Base-by-base conservation (phyloP, 139 green algal genomes). In the Coelastrella sp. region DNA sequence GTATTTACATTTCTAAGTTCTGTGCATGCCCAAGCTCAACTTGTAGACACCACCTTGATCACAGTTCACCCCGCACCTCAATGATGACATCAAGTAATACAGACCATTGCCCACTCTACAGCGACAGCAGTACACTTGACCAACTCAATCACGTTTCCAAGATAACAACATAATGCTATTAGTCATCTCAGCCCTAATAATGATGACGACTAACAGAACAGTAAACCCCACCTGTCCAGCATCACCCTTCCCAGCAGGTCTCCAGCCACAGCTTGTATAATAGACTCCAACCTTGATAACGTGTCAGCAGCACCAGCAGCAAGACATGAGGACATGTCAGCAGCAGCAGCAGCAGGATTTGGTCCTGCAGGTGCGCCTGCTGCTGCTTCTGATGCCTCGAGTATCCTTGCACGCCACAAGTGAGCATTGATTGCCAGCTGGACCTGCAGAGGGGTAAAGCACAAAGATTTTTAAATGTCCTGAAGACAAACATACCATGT, bases 181-280 rank as follows among this genome's bases (percentile, higher is more conserved):
- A 81, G 4, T 37, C 13, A 19, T 3, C 60, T 25, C 0, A 32
- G n/a, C n/a, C n/a, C n/a, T n/a, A n/a, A n/a, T n/a, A n/a, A n/a
- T n/a, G n/a, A n/a, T n/a, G n/a, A n/a, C n/a, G n/a, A n/a, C n/a
- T n/a, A n/a, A n/a, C n/a, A n/a, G n/a, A n/a, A n/a, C n/a, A n/a
- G n/a, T n/a, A n/a, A n/a, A n/a, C n/a, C 57, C 59, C 79, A 89
- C 87, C 83, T 74, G 79, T 92, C 87, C 67, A 89, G 35, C 45
- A 84, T 19, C 13, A 94, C 83, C 2, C 91, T 66, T 9, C 86
- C 79, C 74, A 93, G 85, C 50, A 94, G 85, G 86, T 93, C 91
- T 0, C 72, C 34, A 0, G 72, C 66, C 90, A 94, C 92, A 15
- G 83, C 79, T 30, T 35, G 9, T 38, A 94, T 60, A 7, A 94